Conservation (phyloP, 495 filamentous ascomycete genomes). For the Pyronema omphalodes region DNA sequence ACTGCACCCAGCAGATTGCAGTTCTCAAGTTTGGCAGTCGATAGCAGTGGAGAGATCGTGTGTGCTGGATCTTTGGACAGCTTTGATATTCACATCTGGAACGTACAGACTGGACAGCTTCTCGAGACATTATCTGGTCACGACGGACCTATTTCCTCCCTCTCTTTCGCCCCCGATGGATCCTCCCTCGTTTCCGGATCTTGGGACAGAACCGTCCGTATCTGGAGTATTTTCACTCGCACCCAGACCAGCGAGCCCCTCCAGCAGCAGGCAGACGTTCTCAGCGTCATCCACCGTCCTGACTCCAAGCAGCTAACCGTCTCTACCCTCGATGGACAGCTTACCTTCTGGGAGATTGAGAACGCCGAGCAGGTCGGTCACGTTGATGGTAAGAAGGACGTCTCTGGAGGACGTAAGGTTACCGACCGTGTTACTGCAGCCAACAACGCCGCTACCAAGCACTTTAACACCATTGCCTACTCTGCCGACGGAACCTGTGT, state of each 20-base stretch:
- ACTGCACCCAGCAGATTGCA: constrained; percentile 79
- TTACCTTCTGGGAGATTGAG: constrained; percentile 86
- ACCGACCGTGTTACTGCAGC: constrained; percentile 78
- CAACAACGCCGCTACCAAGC: constrained; percentile 73
- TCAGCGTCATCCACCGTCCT: constrained; percentile 71
- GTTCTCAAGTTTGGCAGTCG: constrained; percentile 87
- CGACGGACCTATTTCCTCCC: constrained; percentile 73
- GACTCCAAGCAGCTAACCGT: constrained; percentile 83
- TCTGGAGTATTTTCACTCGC: constrained; percentile 87
- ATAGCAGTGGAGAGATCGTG: constrained; percentile 86
- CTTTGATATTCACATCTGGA: constrained; percentile 96
- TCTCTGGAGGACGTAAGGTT: constrained; percentile 77
- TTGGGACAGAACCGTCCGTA: constrained; percentile 85
- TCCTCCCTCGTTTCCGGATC: constrained; percentile 68
- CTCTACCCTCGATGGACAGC: constrained; percentile 77
- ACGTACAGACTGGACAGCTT: constrained; percentile 89
- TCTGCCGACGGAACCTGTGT: constrained; percentile 81
- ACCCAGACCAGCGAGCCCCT: constrained; percentile 90
- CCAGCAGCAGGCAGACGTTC: constrained; percentile 72
- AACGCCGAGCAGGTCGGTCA: constrained; percentile 67
- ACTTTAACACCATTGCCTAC: constrained; percentile 72
- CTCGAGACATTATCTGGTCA: constrained; percentile 82
- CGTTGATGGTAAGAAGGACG: constrained; percentile 74
- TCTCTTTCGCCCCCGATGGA: constrained; percentile 77
- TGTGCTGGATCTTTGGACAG: constrained; percentile 89